Percentiles rank a stretch among this genome's conserved stretches.
These are phyloP conservation scores for Fomitopsis schrenkii DNA, from an alignment of 1,284 basidiomycete species.

Conservation along the genomic window DNA sequence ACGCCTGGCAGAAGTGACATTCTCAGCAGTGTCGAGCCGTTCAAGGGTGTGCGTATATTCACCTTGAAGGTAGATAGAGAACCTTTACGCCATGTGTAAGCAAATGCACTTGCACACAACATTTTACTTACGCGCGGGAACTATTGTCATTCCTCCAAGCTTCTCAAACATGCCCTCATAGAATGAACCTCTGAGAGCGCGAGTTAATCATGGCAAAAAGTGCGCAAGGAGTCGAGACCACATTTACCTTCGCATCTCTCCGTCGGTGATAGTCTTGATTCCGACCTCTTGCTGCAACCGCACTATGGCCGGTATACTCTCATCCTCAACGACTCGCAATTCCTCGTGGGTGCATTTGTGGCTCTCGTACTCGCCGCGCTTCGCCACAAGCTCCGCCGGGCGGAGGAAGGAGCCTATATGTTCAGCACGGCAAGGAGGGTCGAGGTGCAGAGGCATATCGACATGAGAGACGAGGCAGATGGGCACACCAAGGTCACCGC, in stretches of 20 bases:
- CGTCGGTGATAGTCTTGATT: conserved; percentile 45
- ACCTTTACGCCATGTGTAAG: conserved; percentile 29
- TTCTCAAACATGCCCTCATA: conserved; percentile 58
- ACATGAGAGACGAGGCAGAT: neutral
- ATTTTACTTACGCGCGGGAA: conserved; percentile 44
- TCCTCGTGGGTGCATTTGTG: conserved; percentile 33
- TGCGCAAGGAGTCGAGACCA: neutral
- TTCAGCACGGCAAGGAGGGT: conserved; percentile 34
- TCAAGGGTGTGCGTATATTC: neutral
- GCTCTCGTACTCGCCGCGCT: conserved; percentile 30
- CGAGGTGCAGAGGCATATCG: conserved; percentile 10
- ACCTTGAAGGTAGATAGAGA: conserved; percentile 32
- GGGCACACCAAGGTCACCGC: neutral
- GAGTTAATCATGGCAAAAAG: neutral
- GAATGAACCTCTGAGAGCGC: conserved; percentile 39
- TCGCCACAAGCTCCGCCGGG: conserved; percentile 35
- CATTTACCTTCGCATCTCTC: conserved; percentile 35
- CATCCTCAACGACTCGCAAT: conserved; percentile 35
- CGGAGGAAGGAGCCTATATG: conserved; percentile 45
- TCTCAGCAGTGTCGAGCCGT: neutral
- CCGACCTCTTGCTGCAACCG: conserved; percentile 36
- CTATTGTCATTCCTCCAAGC: conserved; percentile 55
- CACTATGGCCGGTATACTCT: conserved; percentile 30
- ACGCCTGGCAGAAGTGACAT: conserved; percentile 28
- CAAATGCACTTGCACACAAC: conserved; percentile 18